Base-by-base conservation (phyloP, 108 stramenopile genomes). In the Aurantiochytrium sp. region DNA sequence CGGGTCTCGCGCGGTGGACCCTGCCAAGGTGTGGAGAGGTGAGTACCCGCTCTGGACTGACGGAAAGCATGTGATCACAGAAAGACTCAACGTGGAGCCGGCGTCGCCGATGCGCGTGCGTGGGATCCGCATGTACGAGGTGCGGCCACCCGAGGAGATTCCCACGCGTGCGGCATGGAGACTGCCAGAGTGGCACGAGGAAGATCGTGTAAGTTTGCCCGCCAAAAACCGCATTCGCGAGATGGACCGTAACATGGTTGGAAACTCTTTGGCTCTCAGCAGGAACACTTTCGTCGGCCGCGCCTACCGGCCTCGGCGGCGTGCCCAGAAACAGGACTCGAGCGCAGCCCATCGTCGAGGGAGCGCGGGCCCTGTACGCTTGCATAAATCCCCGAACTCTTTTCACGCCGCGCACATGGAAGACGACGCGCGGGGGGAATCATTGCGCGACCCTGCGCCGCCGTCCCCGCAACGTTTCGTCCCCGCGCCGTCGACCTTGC, bases 61-160 rank as follows among this genome's bases (percentile, higher is more conserved):
- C 59, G 59, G 59, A 24, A 65, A 65, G 19, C 59, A 65, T 65
- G 59, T 65, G 59, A 65, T 65, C 22, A 65, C 59, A 65, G 59
- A 65, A 27, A 65, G 59, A 27, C 19, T 30, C 10, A 65, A 65
- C 19, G 59, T 65, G 59, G 24, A 65, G 24, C 59, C 59, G 32
- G 34, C 19, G 8, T 65, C 59, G 59, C 59, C 59, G 12, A 19
- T 65, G 15, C 59, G 59, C 1, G 34, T 12, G 24, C 27, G 59
- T 17, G 59, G 59, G 8, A 6, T 65, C 10, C 59, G 59, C 34
- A 65, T 65, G 59, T 65, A 65, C 59, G 59, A 65, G 34, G 59
- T 65, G 24, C 59, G 59, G 12, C 15, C 15, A 12, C 34, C 27
- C 8, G 59, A 65, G 24, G 59, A 65, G 3, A 30, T 34, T 3